A percentile compares a stretch with the other conserved stretches of the same genome.
These are phyloP conservation scores for Mycena citricolor DNA, from an alignment of 1,284 basidiomycete species.

Conservation along the genomic window DNA sequence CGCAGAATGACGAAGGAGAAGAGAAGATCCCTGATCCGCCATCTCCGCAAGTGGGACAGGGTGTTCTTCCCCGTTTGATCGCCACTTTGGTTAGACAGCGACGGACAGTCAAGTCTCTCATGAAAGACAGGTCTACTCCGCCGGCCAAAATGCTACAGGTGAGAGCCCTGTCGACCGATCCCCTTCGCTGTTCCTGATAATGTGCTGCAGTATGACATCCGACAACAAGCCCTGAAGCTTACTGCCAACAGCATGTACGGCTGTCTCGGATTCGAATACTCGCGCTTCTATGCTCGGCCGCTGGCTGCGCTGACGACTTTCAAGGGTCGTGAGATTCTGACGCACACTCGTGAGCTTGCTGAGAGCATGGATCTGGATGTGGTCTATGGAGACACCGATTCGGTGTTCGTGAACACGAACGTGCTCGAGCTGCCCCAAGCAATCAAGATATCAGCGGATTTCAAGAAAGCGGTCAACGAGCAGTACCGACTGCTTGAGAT, in stretches of 20 bases:
- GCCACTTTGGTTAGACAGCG: constrained; percentile 91
- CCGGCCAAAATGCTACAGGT: constrained; percentile 86
- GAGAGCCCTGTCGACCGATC: constrained; percentile 8
- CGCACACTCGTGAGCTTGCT: constrained; percentile 89
- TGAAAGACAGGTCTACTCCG: constrained; percentile 86
- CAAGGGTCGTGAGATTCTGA: constrained; percentile 97
- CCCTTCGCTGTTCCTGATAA: constrained; percentile 2
- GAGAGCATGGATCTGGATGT: constrained; percentile 90
- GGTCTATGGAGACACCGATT: constrained; percentile 98
- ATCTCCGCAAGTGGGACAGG: constrained; percentile 69
- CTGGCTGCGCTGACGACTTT: constrained; percentile 96
- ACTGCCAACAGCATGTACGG: constrained; percentile 99
- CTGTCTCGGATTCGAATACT: constrained; percentile 97
- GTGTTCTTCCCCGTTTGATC: constrained; percentile 94
- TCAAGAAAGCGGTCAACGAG: constrained; percentile 97
- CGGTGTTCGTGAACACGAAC: constrained; percentile 98
- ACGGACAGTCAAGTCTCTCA: constrained; percentile 88
- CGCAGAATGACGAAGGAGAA: constrained; percentile 59
- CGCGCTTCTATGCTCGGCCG: constrained; percentile 95
- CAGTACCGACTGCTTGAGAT: constrained; percentile 95
- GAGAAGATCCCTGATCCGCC: constrained; percentile 92
- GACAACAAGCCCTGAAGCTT: constrained; percentile 95
- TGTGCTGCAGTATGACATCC: constrained; percentile 65
- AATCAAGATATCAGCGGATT: constrained; percentile 86
- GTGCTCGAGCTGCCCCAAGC: constrained; percentile 87